A percentile compares a stretch with the other conserved stretches of the same genome.
Conservation (phyloP, 1,284 basidiomycete genomes). For the Rugiboletus extremiorientalis region DNA sequence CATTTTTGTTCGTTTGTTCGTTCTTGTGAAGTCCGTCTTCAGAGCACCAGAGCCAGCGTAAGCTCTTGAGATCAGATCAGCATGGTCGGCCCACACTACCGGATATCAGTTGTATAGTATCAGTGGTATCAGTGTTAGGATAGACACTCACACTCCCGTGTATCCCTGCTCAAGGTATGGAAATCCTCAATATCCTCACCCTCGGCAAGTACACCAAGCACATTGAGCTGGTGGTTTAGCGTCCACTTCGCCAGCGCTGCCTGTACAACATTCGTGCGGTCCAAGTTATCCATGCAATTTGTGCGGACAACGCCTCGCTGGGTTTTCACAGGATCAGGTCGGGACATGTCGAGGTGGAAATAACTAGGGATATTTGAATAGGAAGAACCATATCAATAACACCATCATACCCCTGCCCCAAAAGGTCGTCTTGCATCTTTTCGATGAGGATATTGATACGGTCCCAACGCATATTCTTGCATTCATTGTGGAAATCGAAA, state of each 20-base stretch:
- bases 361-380: conserved; percentile 49
- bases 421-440: conserved; percentile 71
- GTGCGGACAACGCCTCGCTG: conserved; percentile 77
- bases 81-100: conserved; percentile 97
- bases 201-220: conserved; percentile 66
- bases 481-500: conserved; percentile 98
- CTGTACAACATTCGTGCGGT: conserved; percentile 97
- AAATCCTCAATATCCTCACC: conserved; percentile 78
- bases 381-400: not conserved
- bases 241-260: conserved; percentile 85
- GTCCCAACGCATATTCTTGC: conserved; percentile 95
- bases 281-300: conserved; percentile 96
- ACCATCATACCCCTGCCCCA: conserved; percentile 62
- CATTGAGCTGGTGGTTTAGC: conserved; percentile 77
- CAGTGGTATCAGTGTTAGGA: not conserved
- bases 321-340: conserved; percentile 46
- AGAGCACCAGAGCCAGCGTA: conserved; percentile 96
- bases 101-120: conserved; percentile 5
- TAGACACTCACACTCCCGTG: conserved; percentile 76
- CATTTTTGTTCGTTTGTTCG: conserved; percentile 83
- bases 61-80: conserved; percentile 87
- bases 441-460: conserved; percentile 86
- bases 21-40: conserved; percentile 96
- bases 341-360: conserved; percentile 61
- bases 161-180: conserved; percentile 75